Base-by-base conservation (phyloP, 2,329 filamentous ascomycete genomes). In the Penicillium janthinellum region DNA sequence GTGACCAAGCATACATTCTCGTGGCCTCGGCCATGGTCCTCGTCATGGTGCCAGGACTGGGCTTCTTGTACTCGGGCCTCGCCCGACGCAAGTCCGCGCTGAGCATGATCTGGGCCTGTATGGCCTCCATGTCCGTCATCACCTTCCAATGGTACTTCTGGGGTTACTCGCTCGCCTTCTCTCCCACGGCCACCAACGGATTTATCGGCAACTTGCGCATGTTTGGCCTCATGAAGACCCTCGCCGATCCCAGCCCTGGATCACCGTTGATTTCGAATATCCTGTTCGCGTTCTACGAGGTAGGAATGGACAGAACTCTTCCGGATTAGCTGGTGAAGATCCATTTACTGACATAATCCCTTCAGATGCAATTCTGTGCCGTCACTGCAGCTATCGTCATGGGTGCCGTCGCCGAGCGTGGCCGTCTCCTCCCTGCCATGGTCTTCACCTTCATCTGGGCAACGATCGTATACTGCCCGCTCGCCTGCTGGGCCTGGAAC, bases 71-170 rank as follows among this genome's bases (percentile, higher is more conserved):
- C 82, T 97, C 94, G 12, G 95, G 95, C 67, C 89, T 98, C 67
- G 94, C 95, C n/a, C 90, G 95, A 67, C 88, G 95, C 83, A 99
- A 99, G 83, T 98, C 95, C 5, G 95, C 95, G 34, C 85, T 99
- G 45, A 96, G 92, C 65, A 90, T 98, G 83, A 95, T 99, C 73
- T 98, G 93, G 92, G 92, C 94, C 14, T 92, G 90, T 80, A 96
- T 99, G 91, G 94, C 90, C 76, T 95, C 92, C 49, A 90, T 90
- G 74, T 93, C 91, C 50, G 88, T 98, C 73, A 84, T 97, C 75
- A 90, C 91, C 58, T 97, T 99, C 82, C 95, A 99, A 81, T 99
- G 95, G 95, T 98, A 97, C 74, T 97, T 99, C 78, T 98, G 95
- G 94, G 95, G 95, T 39, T 99, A 96, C 78, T 96, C 94, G 14